Percentiles rank a stretch among this genome's conserved stretches.
Evolutionary conservation across 2,329 filamentous ascomycete genomes (phyloP).

Genomic region (Stemphylium vesicarium): DNA sequence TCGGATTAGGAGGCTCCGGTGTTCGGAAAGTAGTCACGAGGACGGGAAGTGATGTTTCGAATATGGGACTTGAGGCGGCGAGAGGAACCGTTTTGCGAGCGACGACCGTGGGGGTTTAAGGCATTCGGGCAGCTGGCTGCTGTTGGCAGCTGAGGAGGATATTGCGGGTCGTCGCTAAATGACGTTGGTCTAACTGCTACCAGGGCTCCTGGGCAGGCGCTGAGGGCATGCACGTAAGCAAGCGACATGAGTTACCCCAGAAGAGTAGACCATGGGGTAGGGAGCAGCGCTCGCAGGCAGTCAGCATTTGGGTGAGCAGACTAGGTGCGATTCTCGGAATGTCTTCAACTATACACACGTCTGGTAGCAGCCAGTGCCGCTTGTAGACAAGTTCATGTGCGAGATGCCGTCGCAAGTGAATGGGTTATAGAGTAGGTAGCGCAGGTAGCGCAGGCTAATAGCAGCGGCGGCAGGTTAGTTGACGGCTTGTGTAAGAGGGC

Average conservation of each 20-base stretch:
- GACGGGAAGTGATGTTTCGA: conserved; percentile 16
- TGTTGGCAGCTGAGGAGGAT: conserved; percentile 8
- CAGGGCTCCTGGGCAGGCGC: background rate
- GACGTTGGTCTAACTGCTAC: background rate
- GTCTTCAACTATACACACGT: background rate
- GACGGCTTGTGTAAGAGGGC: conserved; percentile 29
- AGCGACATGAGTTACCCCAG: conserved; percentile 18
- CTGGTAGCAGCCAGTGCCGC: background rate
- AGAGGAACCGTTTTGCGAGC: conserved; percentile 4
- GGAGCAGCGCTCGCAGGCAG: background rate
- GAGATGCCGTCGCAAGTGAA: background rate
- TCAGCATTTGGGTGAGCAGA: background rate
- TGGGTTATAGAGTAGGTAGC: conserved; percentile 1
- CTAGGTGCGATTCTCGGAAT: background rate
- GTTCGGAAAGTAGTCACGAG: conserved; percentile 28
- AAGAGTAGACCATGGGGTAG: conserved; percentile 4
- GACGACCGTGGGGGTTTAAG: conserved; percentile 15
- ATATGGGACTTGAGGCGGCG: conserved; percentile 4
- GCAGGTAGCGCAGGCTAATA: conserved; percentile 23
- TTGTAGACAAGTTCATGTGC: no score
- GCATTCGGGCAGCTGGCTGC: background rate
- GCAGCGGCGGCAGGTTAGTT: conserved; percentile 25
- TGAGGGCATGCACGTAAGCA: conserved; percentile 22
- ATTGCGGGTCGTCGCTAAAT: conserved; percentile 14
- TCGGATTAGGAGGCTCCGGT: conserved; percentile 20